Conservation (phyloP, 1,284 basidiomycete genomes). For the Somion occarium region DNA sequence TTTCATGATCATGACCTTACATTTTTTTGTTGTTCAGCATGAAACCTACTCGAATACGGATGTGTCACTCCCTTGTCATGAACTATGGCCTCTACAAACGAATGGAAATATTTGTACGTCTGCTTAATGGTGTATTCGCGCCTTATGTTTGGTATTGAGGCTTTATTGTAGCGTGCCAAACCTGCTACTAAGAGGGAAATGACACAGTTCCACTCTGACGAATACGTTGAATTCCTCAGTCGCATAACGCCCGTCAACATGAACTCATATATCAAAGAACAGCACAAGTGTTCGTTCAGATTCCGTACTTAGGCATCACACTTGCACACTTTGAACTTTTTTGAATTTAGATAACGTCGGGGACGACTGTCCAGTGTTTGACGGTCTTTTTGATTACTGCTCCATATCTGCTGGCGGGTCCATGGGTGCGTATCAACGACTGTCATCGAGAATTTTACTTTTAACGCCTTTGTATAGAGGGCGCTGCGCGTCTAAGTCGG, state of each 20-base stretch:
- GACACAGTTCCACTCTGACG: slow-evolving; percentile 94
- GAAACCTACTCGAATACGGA: slow-evolving; percentile 97
- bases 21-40: slow-evolving; percentile 47
- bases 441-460: neutral
- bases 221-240: slow-evolving; percentile 88
- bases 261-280: slow-evolving; percentile 87
- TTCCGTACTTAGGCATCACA: neutral
- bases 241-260: slow-evolving; percentile 85
- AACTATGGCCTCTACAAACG: slow-evolving; percentile 97
- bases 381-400: slow-evolving; percentile 97
- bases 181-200: slow-evolving; percentile 98
- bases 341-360: slow-evolving; percentile 68
- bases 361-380: slow-evolving; percentile 98
- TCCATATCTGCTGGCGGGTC: slow-evolving; percentile 98
- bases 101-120: slow-evolving; percentile 93
- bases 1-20: slow-evolving; percentile 1
- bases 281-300: slow-evolving; percentile 80
- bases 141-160: slow-evolving; percentile 2
- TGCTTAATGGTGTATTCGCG: neutral
- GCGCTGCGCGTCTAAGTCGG: slow-evolving; percentile 89
- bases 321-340: slow-evolving; percentile 2
- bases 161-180: slow-evolving; percentile 78
- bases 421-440: slow-evolving; percentile 68
- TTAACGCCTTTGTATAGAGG: slow-evolving; percentile 55
- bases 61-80: slow-evolving; percentile 99